Base-by-base conservation (phyloP, 768 basidiomycete species). In the Lentinula sp. region DNA sequence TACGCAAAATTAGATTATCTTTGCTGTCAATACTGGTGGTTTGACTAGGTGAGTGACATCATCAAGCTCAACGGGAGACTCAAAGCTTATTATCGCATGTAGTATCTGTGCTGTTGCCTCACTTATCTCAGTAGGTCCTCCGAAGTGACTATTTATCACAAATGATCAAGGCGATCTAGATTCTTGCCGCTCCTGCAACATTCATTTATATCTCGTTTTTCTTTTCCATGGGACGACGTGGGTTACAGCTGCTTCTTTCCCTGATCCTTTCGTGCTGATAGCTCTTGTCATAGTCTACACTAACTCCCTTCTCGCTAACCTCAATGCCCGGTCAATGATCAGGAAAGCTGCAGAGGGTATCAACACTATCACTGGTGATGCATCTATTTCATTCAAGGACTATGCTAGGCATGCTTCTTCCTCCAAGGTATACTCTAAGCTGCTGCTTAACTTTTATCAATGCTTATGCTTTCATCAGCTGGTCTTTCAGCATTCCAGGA, bases 131-230 rank as follows among this genome's bases (percentile, higher is more conserved):
- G 83, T 80, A 57, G 23, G 55, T 63, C 23, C 23, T 3, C 11
- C 16, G 5, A 49, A 50, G 37, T 21, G 32, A 40, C 43, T 11
- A 53, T 18, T 57, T 50, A 43, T 61, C 51, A n/a, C 35, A 43
- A 49, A 15, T 16, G 46, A 48, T 28, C 9, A 11, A 48, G 21
- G 4, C 18, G 18, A 48, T 40, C 11, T 43, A 85, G 83, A 84
- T 84, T 66, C 62, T 73, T 11, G 73, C 75, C 16, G 78, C 79
- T 35, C 78, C 77, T 0, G 40, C 75, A 2, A 80, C 83, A 0
- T 82, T 84, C 71, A 68, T 84, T 57, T 87, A 86, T 62, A 80
- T 85, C 50, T 70, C 76, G 1, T 87, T 86, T 70, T 87, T 81
- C 68, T 85, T 84, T 63, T 80, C 77, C 67, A 78, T 84, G 42